Evolutionary conservation across 164 flowering plant species (phyloP).

Genomic region (Euptelea pleiosperma): DNA sequence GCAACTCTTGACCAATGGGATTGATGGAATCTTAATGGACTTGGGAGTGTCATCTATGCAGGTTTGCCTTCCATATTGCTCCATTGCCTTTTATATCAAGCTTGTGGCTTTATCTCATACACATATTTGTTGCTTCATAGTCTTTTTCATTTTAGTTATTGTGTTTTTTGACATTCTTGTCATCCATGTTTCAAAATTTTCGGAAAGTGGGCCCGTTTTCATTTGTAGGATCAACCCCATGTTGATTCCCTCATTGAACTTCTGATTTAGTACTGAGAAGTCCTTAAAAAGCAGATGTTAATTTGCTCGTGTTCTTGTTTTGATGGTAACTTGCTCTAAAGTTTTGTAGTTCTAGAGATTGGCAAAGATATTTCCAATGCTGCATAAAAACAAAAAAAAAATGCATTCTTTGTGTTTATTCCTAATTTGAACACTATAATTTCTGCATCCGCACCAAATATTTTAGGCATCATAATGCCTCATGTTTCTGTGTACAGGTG

Average conservation of each 20-base stretch:
- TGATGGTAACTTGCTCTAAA: too few species aligned
- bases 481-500: conserved; percentile 47
- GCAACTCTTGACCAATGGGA: conserved; percentile 34
- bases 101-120: neutral
- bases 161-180: too few species aligned
- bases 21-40: conserved; percentile 93
- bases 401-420: neutral
- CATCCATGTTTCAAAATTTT: too few species aligned
- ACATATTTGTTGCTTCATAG: neutral
- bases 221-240: neutral
- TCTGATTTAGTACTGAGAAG: neutral
- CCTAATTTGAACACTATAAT: neutral
- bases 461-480: neutral
- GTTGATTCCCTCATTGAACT: neutral
- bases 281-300: too few species aligned
- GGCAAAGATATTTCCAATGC: neutral
- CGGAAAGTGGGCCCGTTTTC: too few species aligned
- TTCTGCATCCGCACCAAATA: neutral
- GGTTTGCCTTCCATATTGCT: conserved; percentile 36
- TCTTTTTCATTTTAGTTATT: neutral
- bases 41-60: conserved; percentile 99
- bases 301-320: too few species aligned
- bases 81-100: neutral
- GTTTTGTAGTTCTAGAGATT: neutral
- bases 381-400: neutral